These are phyloP conservation scores for Xylariaceae sp. DNA, from an alignment of 2,329 filamentous ascomycete species.

Conservation along the genomic window DNA sequence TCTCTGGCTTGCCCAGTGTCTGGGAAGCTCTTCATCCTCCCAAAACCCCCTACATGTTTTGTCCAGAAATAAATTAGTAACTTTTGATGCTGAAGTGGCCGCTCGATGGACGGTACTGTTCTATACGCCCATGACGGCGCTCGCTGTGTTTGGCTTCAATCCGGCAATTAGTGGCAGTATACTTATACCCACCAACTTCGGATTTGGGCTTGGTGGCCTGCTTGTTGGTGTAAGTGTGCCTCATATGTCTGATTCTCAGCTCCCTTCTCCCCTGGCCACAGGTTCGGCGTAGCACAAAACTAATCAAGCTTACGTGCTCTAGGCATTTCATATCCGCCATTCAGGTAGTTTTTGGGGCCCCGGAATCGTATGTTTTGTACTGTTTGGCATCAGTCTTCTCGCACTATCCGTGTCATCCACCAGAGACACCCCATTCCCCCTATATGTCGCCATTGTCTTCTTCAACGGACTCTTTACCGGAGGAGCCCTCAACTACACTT, in stretches of 20 bases:
- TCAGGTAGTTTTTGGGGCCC: slow-evolving; percentile 75
- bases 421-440: slow-evolving; percentile 53
- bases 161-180: slow-evolving; percentile 76
- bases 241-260: not conserved
- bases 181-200: slow-evolving; percentile 80
- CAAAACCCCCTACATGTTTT: no score
- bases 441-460: slow-evolving; percentile 69
- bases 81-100: slow-evolving; percentile 57
- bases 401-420: slow-evolving; percentile 62
- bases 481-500: slow-evolving; percentile 77
- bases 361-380: slow-evolving; percentile 62
- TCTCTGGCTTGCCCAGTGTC: not conserved
- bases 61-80: not conserved
- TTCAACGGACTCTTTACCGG: slow-evolving; percentile 76
- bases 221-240: slow-evolving; percentile 62
- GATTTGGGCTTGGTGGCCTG: slow-evolving; percentile 77
- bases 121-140: slow-evolving; percentile 80
- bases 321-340: slow-evolving; percentile 75
- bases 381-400: slow-evolving; percentile 68
- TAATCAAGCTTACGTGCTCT: not conserved
- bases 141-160: slow-evolving; percentile 74
- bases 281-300: not conserved
- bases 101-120: slow-evolving; percentile 82
- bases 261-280: not conserved
- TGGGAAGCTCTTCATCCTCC: not conserved